Evolutionary conservation across 1,284 basidiomycete genomes (phyloP), one percentile per base, ranked within the genome.

Genomic region (Pseudozyma sp.): DNA sequence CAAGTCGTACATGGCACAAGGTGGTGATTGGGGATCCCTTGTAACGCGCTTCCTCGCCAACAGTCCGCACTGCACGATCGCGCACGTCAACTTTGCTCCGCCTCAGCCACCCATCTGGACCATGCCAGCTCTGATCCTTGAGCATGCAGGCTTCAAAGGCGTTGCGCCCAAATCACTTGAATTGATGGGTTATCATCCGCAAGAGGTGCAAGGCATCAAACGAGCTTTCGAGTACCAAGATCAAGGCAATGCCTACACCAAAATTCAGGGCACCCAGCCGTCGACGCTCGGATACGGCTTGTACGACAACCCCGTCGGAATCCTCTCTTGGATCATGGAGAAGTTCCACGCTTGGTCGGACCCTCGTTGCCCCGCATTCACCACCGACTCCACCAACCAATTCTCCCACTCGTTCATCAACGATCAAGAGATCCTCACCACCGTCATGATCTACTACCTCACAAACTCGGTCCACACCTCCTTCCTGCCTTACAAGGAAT

Each of bases 331-430:
- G 68, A 64, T 70, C 24, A n/a, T 79, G 30, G 73, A 79, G 53
- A 75, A 75, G 55, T 80, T 68, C 50, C 57, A 78, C 10, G 64
- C 57, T 0, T 80, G 78, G 78, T 71, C 63, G n/a, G 78, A 80
- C 37, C 76, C 76, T 6, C 56, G 74, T 7, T 63, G 61, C n/a
- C 70, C 78, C 14, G 75, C 78, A 0, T 78, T 80, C 66, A 55
- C 59, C 50, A 37, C 54, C 9, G 40, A 39, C 17, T n/a, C 24
- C 24, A 47, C 43, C 1, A 45, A 71, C 19, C 46, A 43, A 4
- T 37, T 54, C 4, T 35, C 63, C 0, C 47, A 58, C 33, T 75
- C 68, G 13, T 39, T 53, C 30, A 45, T 80, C 37, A 64, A 64
- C n/a, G 78, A 80, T 34, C 56, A 80, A 34, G 69, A 67, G 31